phyloP scores from a whole-genome alignment of 352 stramenopile species.

The Nothophytophthora sp. region DNA sequence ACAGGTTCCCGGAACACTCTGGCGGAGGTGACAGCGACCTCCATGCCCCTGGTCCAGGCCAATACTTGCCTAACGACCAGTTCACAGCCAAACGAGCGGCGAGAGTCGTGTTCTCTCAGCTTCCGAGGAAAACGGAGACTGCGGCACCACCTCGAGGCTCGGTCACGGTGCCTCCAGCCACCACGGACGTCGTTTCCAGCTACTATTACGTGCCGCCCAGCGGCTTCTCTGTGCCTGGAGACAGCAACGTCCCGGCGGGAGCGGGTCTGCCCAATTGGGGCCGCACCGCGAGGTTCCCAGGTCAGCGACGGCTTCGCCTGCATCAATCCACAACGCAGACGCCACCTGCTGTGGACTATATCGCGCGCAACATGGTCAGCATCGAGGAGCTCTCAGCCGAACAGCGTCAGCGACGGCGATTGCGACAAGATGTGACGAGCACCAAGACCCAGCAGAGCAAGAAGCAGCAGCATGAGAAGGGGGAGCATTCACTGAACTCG shows the following conservation, averaged over 20 bases:
- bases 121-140: constrained; percentile 37
- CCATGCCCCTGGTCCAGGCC: constrained; percentile 37
- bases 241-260: constrained; percentile 10
- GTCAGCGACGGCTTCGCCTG: constrained; percentile 9
- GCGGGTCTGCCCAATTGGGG: constrained; percentile 45
- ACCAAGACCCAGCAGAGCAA: background rate
- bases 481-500: background rate
- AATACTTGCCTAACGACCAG: constrained; percentile 49
- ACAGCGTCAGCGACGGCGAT: constrained; percentile 20
- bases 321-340: constrained; percentile 2
- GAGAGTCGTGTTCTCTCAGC: constrained; percentile 54
- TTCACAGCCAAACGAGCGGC: constrained; percentile 27
- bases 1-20: constrained; percentile 56
- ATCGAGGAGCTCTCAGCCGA: constrained; percentile 26
- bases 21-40: constrained; percentile 23
- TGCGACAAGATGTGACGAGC: constrained; percentile 1
- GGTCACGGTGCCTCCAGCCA: constrained; percentile 20
- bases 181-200: constrained; percentile 51
- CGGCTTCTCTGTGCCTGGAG: constrained; percentile 27
- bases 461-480: background rate
- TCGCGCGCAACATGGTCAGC: constrained; percentile 31
- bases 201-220: constrained; percentile 59
- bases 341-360: constrained; percentile 20
- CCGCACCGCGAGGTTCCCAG: constrained; percentile 38
- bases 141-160: constrained; percentile 22